Base-by-base conservation (phyloP, 225 moss, liverwort and hornwort species). In the Bryoerythrophyllum caledonicum region DNA sequence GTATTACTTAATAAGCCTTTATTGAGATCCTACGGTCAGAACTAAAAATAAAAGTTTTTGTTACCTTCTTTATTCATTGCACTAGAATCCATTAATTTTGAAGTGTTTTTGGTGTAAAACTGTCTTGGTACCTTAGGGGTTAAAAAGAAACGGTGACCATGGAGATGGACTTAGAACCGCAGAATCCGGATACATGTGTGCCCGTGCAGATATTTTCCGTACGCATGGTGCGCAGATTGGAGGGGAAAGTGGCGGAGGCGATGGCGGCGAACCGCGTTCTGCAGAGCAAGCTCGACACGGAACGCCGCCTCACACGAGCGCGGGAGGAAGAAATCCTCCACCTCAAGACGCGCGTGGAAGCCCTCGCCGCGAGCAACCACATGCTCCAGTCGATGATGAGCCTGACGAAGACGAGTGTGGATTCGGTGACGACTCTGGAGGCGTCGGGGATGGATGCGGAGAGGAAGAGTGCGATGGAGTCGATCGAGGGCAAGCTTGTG, bases 321-420 rank as follows among this genome's bases (percentile, higher is more conserved):
- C 51, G 76, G 46, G 67, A 71, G 32, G 55, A 60, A 23, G 77
- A 76, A 15, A 34, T 82, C 32, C 77, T 67, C 1, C 73, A 77
- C 77, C 73, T 82, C 4, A 62, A 77, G 48, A 52, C 17, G 15
- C 40, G 67, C 19, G 60, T 82, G 28, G 67, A 82, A 20, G 72
- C 81, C 21, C 55, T 73, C 58, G 61, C 59, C 17, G 68, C 77
- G 14, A 82, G 81, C 25, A 82, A 82, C 73, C 81, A 82, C 43
- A 77, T 82, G 81, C 41, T 82, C 55, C 60, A 60, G 40, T 65
- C 77, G 6, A 73, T 72, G 76, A 60, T 82, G 7, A 76, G 52
- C 27, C 59, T 72, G 23, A 67, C 72, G 68, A 68, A 62, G 54
- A 54, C 61, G n/a, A 38, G 61, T 24, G 21, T 54, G 19, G 76